phyloP scores from a whole-genome alignment of 805 yeast genomes.

The Scheffersomyces stipitis region DNA sequence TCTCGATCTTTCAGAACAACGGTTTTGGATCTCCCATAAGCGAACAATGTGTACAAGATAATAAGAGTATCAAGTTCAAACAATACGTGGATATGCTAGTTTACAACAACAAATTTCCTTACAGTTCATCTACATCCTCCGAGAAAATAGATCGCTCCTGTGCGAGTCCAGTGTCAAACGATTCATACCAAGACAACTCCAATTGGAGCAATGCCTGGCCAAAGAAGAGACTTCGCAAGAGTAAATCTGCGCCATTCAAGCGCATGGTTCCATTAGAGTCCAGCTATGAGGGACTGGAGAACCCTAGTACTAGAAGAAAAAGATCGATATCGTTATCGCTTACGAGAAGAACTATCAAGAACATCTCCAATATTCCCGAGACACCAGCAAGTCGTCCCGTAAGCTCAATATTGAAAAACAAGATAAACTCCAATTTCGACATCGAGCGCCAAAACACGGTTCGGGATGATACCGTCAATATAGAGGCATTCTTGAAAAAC shows the following conservation, averaged over 20 bases:
- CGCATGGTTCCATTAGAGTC: too few relatives aligned
- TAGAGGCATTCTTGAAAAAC: conserved; percentile 5
- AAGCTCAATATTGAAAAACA: conserved; percentile 26
- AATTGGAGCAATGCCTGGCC: neutral
- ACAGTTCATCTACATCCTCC: neutral
- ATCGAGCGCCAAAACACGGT: conserved; percentile 11
- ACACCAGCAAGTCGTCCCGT: neutral
- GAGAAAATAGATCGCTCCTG: neutral
- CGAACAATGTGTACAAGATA: too few relatives aligned
- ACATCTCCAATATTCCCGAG: neutral
- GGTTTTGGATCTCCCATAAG: too few relatives aligned
- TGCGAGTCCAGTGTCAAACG: neutral
- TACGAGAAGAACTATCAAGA: neutral
- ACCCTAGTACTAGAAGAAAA: neutral
- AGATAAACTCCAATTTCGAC: conserved; percentile 22
- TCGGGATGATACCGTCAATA: conserved; percentile 6
- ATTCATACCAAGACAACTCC: too few relatives aligned
- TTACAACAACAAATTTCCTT: conserved; percentile 9
- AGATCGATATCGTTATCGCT: neutral
- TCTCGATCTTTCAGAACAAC: neutral
- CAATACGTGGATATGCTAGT: conserved; percentile 14
- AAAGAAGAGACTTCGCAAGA: neutral
- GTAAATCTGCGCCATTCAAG: neutral
- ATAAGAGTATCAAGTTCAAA: conserved; percentile 12
- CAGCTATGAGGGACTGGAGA: neutral